These are phyloP conservation scores for Taiozyma onychis DNA, from an alignment of 1,139 yeast genomes.

Conservation along the genomic window DNA sequence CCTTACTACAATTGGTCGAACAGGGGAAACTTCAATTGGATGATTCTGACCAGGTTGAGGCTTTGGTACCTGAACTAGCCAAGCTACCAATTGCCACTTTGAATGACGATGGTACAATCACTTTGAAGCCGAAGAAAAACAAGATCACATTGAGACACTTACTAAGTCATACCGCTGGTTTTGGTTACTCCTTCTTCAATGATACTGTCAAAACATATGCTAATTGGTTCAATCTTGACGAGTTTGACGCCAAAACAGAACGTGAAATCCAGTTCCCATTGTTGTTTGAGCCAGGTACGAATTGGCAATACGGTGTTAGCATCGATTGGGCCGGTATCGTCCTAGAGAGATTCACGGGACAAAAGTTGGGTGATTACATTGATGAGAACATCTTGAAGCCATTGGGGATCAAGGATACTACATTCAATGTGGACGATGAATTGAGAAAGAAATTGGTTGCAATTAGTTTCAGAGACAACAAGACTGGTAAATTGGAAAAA, in stretches of 20 bases:
- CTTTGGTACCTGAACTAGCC: conserved; percentile 37
- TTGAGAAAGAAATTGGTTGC: conserved; percentile 14
- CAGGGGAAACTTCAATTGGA: conserved; percentile 39
- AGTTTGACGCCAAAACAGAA: conserved; percentile 13
- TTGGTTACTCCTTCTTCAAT: conserved; percentile 41
- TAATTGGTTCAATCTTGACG: conserved; percentile 21
- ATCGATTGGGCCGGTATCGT: conserved; percentile 51
- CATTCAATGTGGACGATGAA: conserved; percentile 14
- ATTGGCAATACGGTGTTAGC: conserved; percentile 46
- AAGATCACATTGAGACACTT: conserved; percentile 43
- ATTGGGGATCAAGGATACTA: conserved; percentile 27
- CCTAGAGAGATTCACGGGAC: conserved; percentile 39
- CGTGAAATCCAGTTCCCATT: conserved; percentile 32
- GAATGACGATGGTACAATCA: conserved; percentile 29
- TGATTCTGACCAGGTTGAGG: conserved; percentile 31
- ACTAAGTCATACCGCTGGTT: conserved; percentile 47
- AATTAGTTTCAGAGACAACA: conserved; percentile 12
- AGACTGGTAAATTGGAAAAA: conserved; percentile 8
- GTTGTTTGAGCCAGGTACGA: conserved; percentile 46
- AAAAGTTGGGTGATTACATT: conserved; percentile 37
- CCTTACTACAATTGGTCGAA: conserved; percentile 41
- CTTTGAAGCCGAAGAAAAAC: conserved; percentile 29
- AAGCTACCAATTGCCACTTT: conserved; percentile 36
- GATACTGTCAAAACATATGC: conserved; percentile 20
- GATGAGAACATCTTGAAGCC: conserved; percentile 38